A percentile compares a stretch with the other conserved stretches of the same genome.
Conservation (phyloP, 2,329 filamentous ascomycete genomes). For the Corynespora cassiicola region DNA sequence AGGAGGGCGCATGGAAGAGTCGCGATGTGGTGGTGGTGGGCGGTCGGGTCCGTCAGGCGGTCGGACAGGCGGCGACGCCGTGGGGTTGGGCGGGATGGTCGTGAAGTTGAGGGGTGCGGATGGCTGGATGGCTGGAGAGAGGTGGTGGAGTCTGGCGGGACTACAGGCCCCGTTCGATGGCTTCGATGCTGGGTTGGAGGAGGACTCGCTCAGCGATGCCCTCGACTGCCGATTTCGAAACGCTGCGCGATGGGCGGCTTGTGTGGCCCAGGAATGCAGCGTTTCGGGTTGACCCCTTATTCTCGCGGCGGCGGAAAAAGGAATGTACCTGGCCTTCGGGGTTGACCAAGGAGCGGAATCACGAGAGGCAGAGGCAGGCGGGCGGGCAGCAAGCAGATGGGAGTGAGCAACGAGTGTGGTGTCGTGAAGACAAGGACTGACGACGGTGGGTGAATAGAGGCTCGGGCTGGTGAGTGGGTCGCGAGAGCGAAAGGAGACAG, state of each 20-base stretch:
- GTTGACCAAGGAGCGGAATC: slow-evolving; percentile 11
- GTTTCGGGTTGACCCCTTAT: slow-evolving; percentile 41
- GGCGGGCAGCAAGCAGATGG: slow-evolving; percentile 1
- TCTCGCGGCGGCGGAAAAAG: slow-evolving; percentile 30
- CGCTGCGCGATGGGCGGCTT: slow-evolving; percentile 41
- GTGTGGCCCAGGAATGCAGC: slow-evolving; percentile 40
- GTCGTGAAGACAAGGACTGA: slow-evolving; percentile 32
- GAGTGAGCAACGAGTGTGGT: slow-evolving; percentile 32
- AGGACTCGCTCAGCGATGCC: slow-evolving; percentile 44
- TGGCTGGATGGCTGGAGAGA: slow-evolving; percentile 4
- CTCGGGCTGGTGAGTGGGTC: slow-evolving; percentile 21
- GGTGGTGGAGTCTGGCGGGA: slow-evolving; percentile 14
- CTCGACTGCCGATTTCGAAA: slow-evolving; percentile 41
- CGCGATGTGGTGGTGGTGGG: slow-evolving; percentile 5
- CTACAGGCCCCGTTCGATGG: slow-evolving; percentile 14
- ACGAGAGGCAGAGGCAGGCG: slow-evolving; percentile 7
- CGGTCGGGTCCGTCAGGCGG: slow-evolving; percentile 8
- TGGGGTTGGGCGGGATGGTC: slow-evolving; percentile 13
- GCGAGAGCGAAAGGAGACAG: slow-evolving; percentile 14
- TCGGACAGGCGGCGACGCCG: slow-evolving; percentile 5
- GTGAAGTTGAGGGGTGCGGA: slow-evolving; percentile 6
- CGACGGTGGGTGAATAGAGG: slow-evolving; percentile 24
- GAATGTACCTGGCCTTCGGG: slow-evolving; percentile 28
- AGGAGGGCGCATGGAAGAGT: slow-evolving; percentile 28
- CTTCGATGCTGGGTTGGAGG: slow-evolving; percentile 22